Base-by-base conservation (phyloP, 2,329 filamentous ascomycete genomes). In the Colletotrichum liriopes region DNA sequence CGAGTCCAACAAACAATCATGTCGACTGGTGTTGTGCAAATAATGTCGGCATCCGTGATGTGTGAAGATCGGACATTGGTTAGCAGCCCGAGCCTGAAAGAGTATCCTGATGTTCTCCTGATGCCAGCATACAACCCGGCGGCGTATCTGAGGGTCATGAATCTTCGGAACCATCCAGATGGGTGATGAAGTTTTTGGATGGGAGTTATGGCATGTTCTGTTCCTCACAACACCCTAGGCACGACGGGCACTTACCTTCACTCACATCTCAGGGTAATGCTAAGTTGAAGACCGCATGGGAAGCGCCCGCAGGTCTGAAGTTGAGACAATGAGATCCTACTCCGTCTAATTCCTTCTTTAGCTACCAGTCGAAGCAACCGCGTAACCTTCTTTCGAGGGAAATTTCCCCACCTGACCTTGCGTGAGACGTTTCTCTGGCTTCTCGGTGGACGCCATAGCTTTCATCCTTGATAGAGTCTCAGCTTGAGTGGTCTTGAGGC, bases 1-100 rank as follows among this genome's bases (percentile, higher is more conserved):
- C 68, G 64, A 58, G 35, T 45, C 26, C 39, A 51, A 29, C 43
- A 66, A 59, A 51, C 49, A 37, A 23, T 26, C 47, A 29, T 67
- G 26, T 60, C 20, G 37, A 29, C 9, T 47, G 7, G 49, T 35
- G 43, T 68, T 16, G 14, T 66, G 58, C 68, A 43, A 43, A 20
- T 18, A 39, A 51, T 35, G 65, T 58, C 23, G 49, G 39, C 41
- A 35, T 20, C 68, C 64, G 64, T 55, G 14, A 32, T 37, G 35
- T 52, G 52, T 39, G 14, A 12, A 26, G 32, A 14, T 43, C 35
- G 51, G 26, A 16, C 7, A 29, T 56, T 8, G 41, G 35, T 47
- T n/a, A 26, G 35, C 56, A 56, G 26, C 26, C 47, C 20, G 29
- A 35, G 12, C 37, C 26, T 51, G 35, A 20, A 35, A 35, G 8